A percentile compares a stretch with the other conserved stretches of the same genome.
Evolutionary conservation across 164 flowering plant species (phyloP).

Genomic region (Chloranthus sessilifolius): DNA sequence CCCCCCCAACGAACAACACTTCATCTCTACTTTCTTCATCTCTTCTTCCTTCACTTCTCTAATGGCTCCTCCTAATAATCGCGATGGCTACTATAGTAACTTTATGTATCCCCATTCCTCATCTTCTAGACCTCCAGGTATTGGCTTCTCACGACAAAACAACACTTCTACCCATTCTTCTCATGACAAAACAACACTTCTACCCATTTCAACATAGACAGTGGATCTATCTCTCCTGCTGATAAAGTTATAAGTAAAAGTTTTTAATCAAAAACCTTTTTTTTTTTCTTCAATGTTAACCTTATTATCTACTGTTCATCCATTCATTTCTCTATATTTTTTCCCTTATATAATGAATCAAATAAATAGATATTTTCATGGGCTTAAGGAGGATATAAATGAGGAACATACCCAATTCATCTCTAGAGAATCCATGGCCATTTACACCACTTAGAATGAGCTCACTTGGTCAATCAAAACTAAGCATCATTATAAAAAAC

Average conservation of each 20-base stretch:
- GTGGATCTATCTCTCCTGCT: slow-evolving; percentile 22
- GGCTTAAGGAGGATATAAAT: slow-evolving; percentile 25
- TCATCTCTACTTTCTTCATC: not conserved
- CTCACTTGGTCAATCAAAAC: slow-evolving; percentile 9
- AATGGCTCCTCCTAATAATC: slow-evolving; percentile 5
- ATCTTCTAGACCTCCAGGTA: slow-evolving; percentile 19
- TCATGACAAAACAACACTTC: too few relatives aligned
- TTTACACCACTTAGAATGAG: slow-evolving; percentile 18
- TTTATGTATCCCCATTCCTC: slow-evolving; percentile 18
- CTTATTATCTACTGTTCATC: too few relatives aligned
- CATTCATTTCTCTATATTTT: too few relatives aligned
- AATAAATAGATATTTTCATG: slow-evolving; percentile 29
- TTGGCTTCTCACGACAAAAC: slow-evolving; percentile 18
- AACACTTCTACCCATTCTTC: slow-evolving; percentile 15
- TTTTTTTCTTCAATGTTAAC: slow-evolving; percentile 11
- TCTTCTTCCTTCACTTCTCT: slow-evolving; percentile 14
- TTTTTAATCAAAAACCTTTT: too few relatives aligned
- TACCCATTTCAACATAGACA: slow-evolving; percentile 22
- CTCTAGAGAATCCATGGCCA: slow-evolving; percentile 10
- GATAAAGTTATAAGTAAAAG: slow-evolving; percentile 40
- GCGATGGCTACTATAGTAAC: slow-evolving; percentile 7
- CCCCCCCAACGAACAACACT: too few relatives aligned
- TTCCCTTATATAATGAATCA: too few relatives aligned
- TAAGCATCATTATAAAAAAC: too few relatives aligned
- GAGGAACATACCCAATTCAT: slow-evolving; percentile 18